These are phyloP conservation scores for Capronia americana DNA, from an alignment of 2,329 filamentous ascomycete genomes.

Conservation along the genomic window DNA sequence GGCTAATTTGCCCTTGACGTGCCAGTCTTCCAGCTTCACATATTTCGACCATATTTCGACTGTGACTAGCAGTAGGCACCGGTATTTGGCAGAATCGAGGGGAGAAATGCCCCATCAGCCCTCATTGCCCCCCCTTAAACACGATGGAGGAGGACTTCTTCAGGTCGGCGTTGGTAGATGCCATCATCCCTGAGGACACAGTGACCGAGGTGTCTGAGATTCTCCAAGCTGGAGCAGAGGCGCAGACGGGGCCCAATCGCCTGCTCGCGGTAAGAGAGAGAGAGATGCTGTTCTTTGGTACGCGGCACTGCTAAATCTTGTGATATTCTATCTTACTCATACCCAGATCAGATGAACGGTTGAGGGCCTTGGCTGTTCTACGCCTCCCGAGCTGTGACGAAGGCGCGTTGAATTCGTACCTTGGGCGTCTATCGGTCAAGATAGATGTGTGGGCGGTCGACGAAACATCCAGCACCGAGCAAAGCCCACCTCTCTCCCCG, in stretches of 20 bases:
- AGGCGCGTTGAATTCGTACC: slow-evolving; percentile 54
- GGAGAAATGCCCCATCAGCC: not conserved
- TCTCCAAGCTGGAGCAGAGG: slow-evolving; percentile 42
- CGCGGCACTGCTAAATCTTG: not conserved
- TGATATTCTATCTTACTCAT: slow-evolving; percentile 54
- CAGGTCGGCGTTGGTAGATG: slow-evolving; percentile 51
- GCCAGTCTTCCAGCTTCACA: not conserved
- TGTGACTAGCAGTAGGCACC: not conserved
- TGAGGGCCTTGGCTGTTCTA: slow-evolving; percentile 59
- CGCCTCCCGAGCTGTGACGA: slow-evolving; percentile 59
- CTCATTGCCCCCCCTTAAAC: not conserved
- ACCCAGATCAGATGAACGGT: slow-evolving; percentile 60
- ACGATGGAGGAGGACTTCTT: slow-evolving; percentile 49
- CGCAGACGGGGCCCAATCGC: slow-evolving; percentile 50
- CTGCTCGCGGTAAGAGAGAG: slow-evolving; percentile 59
- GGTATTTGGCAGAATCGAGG: not conserved
- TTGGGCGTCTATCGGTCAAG: slow-evolving; percentile 57
- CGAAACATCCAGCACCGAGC: slow-evolving; percentile 44
- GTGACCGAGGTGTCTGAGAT: slow-evolving; percentile 27
- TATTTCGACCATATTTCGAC: not conserved
- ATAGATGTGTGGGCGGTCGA: slow-evolving; percentile 57
- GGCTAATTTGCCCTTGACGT: not conserved
- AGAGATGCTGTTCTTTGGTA: slow-evolving; percentile 53
- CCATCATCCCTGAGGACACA: slow-evolving; percentile 52
- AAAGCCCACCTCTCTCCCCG: slow-evolving; percentile 39